Evolutionary conservation across 2,329 filamentous ascomycete genomes (phyloP), one percentile per base, ranked within the genome.

Genomic region (Cladosporium sp.): DNA sequence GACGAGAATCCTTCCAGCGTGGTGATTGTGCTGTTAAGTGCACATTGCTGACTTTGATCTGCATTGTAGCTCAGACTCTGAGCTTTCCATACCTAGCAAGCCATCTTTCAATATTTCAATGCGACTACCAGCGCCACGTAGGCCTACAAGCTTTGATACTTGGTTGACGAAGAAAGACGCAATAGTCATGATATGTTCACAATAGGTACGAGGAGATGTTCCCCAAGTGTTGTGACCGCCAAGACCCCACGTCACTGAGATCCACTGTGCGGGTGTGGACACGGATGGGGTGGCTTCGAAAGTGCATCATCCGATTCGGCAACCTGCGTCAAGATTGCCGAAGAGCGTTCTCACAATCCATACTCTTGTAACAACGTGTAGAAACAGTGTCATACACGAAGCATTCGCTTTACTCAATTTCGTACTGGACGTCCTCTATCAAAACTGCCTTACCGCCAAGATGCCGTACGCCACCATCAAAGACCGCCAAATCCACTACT

Each of bases 391-490:
- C 37, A n/a, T 18, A 21, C 37, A n/a, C 37, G 18, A 44, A n/a
- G 49, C 16, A 44, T 44, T n/a, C 7, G 37, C 29, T 35, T 33
- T 37, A 18, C 14, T 31, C 28, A 53, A 16, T 6, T 12, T 21
- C 21, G 8, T 55, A 14, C 8, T 33, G 1, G 18, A 21, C 5
- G 5, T 2, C 3, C 12, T 21, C n/a, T n/a, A 33, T 23, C 10
- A 12, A 55, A 18, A 1, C 18, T 33, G n/a, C 18, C 16, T 5
- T 33, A 31, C 35, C 26, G 29, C 23, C 56, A 69, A 67, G 16
- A 74, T 74, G 72, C 72, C 72, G 11, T 73, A 69, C 69, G 70
- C 70, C 28, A 71, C 70, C 29, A 65, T 73, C 59, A 71, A 70
- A 1, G 65, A 56, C 31, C 72, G 72, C 60, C 64, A 63, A 5